Percentiles rank a stretch among this genome's conserved stretches.
phyloP scores from a whole-genome alignment of 2,329 filamentous ascomycete genomes.

The Echinosphaeria canescens region DNA sequence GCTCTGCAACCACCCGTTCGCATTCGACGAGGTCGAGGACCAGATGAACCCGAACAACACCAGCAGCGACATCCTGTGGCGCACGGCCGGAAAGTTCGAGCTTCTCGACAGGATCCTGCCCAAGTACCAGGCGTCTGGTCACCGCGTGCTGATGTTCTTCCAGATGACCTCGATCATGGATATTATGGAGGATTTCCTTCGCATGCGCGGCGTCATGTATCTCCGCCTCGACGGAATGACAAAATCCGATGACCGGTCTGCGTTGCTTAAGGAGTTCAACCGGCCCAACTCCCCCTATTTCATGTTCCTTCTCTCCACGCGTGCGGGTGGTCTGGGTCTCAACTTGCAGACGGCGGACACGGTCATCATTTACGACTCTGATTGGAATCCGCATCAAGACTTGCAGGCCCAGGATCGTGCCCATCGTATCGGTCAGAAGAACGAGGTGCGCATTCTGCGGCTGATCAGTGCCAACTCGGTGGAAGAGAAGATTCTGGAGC shows the following conservation, averaged over 20 bases:
- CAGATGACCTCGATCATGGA: conserved; percentile 99
- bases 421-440: conserved; percentile 99
- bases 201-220: conserved; percentile 65
- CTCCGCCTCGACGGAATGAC: conserved; percentile 90
- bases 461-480: conserved; percentile 94
- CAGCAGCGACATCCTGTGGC: conserved; percentile 88
- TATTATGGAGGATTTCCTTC: conserved; percentile 97
- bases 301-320: conserved; percentile 95
- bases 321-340: conserved; percentile 91
- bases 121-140: conserved; percentile 77
- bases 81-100: conserved; percentile 93
- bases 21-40: conserved; percentile 94
- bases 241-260: conserved; percentile 91
- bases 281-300: conserved; percentile 81
- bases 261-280: conserved; percentile 78
- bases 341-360: conserved; percentile 97
- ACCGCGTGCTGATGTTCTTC: conserved; percentile 99
- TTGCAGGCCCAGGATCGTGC: conserved; percentile 98
- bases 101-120: conserved; percentile 79
- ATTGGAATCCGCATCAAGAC: conserved; percentile 99
- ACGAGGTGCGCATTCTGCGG: conserved; percentile 90
- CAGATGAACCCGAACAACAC: conserved; percentile 83
- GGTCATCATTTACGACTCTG: conserved; percentile 98
- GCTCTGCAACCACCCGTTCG: conserved; percentile 96
- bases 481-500: conserved; percentile 95